phyloP scores from a whole-genome alignment of 2,329 filamentous ascomycete species.

The Fusarium sp. region DNA sequence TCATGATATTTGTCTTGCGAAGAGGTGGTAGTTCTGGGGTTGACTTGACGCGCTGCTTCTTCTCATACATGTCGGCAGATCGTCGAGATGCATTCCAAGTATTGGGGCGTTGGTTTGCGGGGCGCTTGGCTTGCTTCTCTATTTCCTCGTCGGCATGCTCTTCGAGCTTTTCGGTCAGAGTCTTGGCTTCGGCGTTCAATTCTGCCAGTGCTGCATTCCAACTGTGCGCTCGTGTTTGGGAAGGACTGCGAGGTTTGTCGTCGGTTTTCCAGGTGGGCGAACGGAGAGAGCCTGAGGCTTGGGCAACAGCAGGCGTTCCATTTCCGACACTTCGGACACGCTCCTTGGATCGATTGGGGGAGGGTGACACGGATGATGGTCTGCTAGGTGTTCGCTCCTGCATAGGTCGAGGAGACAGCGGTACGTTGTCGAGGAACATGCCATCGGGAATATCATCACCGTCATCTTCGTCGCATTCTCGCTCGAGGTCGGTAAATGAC shows the following conservation, averaged over 20 bases:
- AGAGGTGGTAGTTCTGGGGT: slow-evolving; percentile 76
- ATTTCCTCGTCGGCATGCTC: slow-evolving; percentile 75
- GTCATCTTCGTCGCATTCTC: slow-evolving; percentile 80
- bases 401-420: slow-evolving; percentile 77
- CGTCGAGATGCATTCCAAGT: slow-evolving; percentile 54
- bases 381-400: slow-evolving; percentile 66
- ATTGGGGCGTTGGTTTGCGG: slow-evolving; percentile 51
- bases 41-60: slow-evolving; percentile 69
- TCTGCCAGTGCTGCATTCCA: slow-evolving; percentile 78
- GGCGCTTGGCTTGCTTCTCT: slow-evolving; percentile 50
- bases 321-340: slow-evolving; percentile 69
- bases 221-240: slow-evolving; percentile 72
- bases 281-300: slow-evolving; percentile 69
- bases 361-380: slow-evolving; percentile 64
- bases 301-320: slow-evolving; percentile 69
- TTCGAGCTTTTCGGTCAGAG: slow-evolving; percentile 82
- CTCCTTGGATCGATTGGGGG: slow-evolving; percentile 65
- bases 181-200: slow-evolving; percentile 77
- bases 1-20: slow-evolving; percentile 81
- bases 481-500: slow-evolving; percentile 75
- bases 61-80: slow-evolving; percentile 52
- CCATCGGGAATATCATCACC: slow-evolving; percentile 83
- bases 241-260: slow-evolving; percentile 54
- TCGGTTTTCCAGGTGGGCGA: slow-evolving; percentile 67
- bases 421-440: slow-evolving; percentile 82